Conservation (phyloP, 805 yeast genomes). For the Brettanomyces bruxellensis region DNA sequence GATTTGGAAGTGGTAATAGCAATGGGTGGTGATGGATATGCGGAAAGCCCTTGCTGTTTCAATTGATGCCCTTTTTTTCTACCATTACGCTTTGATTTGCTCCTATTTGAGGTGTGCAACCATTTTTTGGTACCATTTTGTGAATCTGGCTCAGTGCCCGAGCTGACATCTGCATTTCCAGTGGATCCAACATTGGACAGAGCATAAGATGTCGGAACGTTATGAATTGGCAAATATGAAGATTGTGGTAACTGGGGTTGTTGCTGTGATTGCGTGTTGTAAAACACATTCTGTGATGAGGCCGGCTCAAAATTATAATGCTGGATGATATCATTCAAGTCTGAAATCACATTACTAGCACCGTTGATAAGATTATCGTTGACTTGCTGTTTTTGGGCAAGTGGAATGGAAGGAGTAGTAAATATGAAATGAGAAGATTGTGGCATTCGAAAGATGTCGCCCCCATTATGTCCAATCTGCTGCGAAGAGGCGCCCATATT, state of each 20-base stretch:
- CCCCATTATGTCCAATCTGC: conserved; percentile 6
- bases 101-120: background rate
- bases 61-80: background rate
- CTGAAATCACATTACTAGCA: conserved; percentile 27
- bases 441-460: background rate
- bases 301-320: conserved; percentile 15
- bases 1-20: conserved; percentile 7
- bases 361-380: conserved; percentile 25
- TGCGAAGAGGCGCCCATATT: background rate
- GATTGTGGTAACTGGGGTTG: too few species aligned
- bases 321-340: conserved; percentile 26
- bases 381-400: conserved; percentile 13
- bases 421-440: background rate
- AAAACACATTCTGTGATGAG: background rate
- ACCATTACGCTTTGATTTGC: background rate
- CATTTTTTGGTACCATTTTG: background rate
- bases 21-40: conserved; percentile 19
- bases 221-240: too few species aligned
- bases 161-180: background rate
- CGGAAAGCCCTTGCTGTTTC: conserved; percentile 5
- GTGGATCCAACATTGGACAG: background rate
- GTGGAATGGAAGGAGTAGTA: background rate
- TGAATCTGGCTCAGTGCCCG: background rate
- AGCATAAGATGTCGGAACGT: background rate
- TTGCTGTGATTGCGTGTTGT: background rate